A percentile compares a stretch with the other conserved stretches of the same genome.
Evolutionary conservation across 352 stramenopile species (phyloP).

Genomic region (Blastocystis sp.): DNA sequence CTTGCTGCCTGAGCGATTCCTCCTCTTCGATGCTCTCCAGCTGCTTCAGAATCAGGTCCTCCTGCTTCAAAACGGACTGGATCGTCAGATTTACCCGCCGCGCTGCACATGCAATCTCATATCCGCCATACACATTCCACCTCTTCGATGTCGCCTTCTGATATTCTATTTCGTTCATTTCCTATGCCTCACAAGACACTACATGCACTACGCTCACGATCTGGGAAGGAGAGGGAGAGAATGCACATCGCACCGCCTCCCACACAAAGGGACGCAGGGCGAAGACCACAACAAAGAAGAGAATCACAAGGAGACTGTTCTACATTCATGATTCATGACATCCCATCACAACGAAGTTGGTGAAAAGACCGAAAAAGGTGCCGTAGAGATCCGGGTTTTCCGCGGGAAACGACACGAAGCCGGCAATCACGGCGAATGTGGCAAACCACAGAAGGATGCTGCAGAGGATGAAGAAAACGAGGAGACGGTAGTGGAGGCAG

Average conservation of each 20-base stretch:
- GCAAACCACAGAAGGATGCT: constrained; percentile 46
- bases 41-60: constrained; percentile 36
- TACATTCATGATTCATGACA: background rate
- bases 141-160: background rate
- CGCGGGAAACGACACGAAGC: constrained; percentile 33
- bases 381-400: constrained; percentile 62
- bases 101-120: constrained; percentile 1
- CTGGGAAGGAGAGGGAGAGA: constrained; percentile 1
- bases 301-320: constrained; percentile 8
- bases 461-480: constrained; percentile 2
- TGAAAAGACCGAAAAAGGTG: constrained; percentile 31
- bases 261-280: background rate
- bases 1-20: background rate
- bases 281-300: constrained; percentile 41
- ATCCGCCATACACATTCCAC: background rate
- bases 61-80: constrained; percentile 49
- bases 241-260: background rate
- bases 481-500: background rate
- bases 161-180: constrained; percentile 44
- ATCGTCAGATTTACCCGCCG: constrained; percentile 44
- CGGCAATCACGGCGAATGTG: constrained; percentile 22
- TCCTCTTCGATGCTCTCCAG: constrained; percentile 65
- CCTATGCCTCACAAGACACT: background rate
- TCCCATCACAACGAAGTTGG: background rate
- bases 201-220: constrained; percentile 14